These are phyloP conservation scores for Penicillium steckii DNA, from an alignment of 495 filamentous ascomycete genomes.

Conservation along the genomic window DNA sequence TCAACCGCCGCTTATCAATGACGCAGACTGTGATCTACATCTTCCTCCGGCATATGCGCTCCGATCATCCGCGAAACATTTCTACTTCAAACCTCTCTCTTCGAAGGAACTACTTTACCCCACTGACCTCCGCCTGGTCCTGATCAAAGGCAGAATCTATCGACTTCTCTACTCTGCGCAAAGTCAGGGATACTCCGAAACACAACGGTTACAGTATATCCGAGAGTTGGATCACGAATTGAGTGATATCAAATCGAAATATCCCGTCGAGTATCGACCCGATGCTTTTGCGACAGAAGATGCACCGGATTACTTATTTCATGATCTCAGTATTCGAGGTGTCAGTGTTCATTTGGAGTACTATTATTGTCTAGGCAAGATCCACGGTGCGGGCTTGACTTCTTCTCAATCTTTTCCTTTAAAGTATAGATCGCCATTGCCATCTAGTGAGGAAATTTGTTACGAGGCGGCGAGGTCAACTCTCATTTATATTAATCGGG, in stretches of 20 bases:
- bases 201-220: slow-evolving; percentile 23
- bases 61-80: slow-evolving; percentile 20
- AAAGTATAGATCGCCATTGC: slow-evolving; percentile 6
- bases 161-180: slow-evolving; percentile 21
- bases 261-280: slow-evolving; percentile 17
- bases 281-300: slow-evolving; percentile 21
- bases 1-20: slow-evolving; percentile 28
- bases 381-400: slow-evolving; percentile 23
- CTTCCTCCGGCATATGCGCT: slow-evolving; percentile 23
- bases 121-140: slow-evolving; percentile 25
- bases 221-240: slow-evolving; percentile 29
- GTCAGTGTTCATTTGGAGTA: slow-evolving; percentile 31
- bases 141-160: slow-evolving; percentile 34
- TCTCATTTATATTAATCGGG: slow-evolving; percentile 23
- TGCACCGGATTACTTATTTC: slow-evolving; percentile 23
- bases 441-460: slow-evolving; percentile 27
- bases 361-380: slow-evolving; percentile 26
- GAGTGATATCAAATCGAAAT: slow-evolving; percentile 18
- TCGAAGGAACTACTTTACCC: slow-evolving; percentile 26
- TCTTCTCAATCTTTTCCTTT: not conserved
- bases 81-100: slow-evolving; percentile 19
- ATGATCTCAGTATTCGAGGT: slow-evolving; percentile 30
- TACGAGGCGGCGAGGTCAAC: slow-evolving; percentile 25
- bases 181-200: slow-evolving; percentile 13
- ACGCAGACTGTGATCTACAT: slow-evolving; percentile 31